Evolutionary conservation across 2,329 filamentous ascomycete genomes (phyloP), one percentile per base, ranked within the genome.

Genomic region (Sporothrix brunneoviolacea): DNA sequence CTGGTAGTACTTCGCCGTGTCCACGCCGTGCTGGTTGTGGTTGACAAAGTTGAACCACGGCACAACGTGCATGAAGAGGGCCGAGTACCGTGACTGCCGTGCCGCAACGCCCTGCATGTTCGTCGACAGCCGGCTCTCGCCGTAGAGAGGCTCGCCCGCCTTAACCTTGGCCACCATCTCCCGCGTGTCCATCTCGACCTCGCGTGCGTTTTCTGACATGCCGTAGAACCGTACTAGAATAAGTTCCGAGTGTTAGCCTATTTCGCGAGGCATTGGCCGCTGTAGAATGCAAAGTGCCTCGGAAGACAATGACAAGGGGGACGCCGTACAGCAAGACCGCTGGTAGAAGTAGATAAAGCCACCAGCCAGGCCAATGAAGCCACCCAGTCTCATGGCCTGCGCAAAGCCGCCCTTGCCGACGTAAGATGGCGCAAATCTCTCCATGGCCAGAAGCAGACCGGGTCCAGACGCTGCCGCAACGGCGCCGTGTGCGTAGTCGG

Each of bases 21-120:
- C 93, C 53, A 98, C 88, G 60, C 93, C 93, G 68, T 98, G 93
- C 79, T 94, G 74, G 65, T 81, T 84, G 71, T 98, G 93, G 71
- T 98, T 97, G 64, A 95, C 91, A 71, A 98, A 86, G 76, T 98
- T 98, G 73, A 95, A 91, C 93, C 91, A 97, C 35, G 91, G 91
- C 51, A 98, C 73, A 49, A 91, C 81, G 64, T 90, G 86, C 58
- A 88, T 73, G 69, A 91, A 93, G 28, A 93, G 75, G 36, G 86
- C 86, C 33, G 88, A 84, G 75, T 95, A 97, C 65, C 93, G 80
- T 63, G 90, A 95, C 74, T 98, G 95, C 61, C 93, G 79, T 53
- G 88, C 83, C 47, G 93, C 91, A 35, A 96, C 86, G 54, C 91
- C 93, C 71, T 98, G 93, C 76, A 96, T 86, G 70, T 96, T 88